A percentile compares a stretch with the other conserved stretches of the same genome.
Conservation (phyloP, 352 stramenopile species). For the Pythium sukuiense region DNA sequence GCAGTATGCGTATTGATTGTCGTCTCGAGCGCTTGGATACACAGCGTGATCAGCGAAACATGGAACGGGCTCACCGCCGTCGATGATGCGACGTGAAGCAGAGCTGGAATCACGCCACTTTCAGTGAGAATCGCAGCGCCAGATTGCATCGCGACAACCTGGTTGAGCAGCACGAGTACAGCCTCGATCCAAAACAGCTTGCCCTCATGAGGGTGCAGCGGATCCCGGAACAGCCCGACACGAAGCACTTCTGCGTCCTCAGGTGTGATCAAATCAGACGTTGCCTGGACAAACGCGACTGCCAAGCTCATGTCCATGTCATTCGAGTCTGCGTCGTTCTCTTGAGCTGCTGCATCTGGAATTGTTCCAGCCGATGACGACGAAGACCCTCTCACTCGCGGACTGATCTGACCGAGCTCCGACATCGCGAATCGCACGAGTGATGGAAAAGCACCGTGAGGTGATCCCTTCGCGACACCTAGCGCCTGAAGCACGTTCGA, state of each 20-base stretch:
- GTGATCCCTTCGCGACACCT: slow-evolving; percentile 74
- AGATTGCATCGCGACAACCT: slow-evolving; percentile 75
- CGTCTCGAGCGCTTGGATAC: slow-evolving; percentile 79
- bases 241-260: slow-evolving; percentile 66
- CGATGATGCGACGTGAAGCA: slow-evolving; percentile 77
- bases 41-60: slow-evolving; percentile 72
- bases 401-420: slow-evolving; percentile 47
- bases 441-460: slow-evolving; percentile 79
- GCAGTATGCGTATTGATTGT: slow-evolving; percentile 75
- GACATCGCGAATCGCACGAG: slow-evolving; percentile 80
- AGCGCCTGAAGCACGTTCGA: slow-evolving; percentile 78
- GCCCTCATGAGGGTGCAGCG: slow-evolving; percentile 36
- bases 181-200: slow-evolving; percentile 82
- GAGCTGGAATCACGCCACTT: slow-evolving; percentile 77
- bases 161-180: slow-evolving; percentile 68
- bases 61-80: slow-evolving; percentile 59
- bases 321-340: slow-evolving; percentile 37
- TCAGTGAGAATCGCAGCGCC: slow-evolving; percentile 79
- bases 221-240: slow-evolving; percentile 52
- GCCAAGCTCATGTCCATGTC: slow-evolving; percentile 90
- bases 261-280: slow-evolving; percentile 65
- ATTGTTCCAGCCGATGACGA: background rate
- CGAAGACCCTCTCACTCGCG: slow-evolving; percentile 3
- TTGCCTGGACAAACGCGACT: slow-evolving; percentile 88
- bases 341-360: slow-evolving; percentile 21